Conservation (phyloP, 2,329 filamentous ascomycete genomes). For the Sporothrix sp. region DNA sequence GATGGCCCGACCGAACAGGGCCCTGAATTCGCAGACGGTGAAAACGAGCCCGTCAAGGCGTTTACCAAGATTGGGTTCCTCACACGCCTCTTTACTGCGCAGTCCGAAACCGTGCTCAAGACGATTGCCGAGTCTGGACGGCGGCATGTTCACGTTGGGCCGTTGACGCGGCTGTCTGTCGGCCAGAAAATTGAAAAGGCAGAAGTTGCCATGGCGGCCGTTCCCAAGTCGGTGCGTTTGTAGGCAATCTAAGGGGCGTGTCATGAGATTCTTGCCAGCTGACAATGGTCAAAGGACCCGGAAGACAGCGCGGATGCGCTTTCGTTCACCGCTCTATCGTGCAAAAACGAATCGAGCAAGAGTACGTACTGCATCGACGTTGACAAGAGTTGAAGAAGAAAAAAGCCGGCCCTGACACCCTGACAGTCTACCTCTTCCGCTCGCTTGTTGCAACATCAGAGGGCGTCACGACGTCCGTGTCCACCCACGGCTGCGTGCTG, state of each 20-base stretch:
- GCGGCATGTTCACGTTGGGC: constrained; percentile 58
- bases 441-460: constrained; percentile 43
- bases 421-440: constrained; percentile 48
- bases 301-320: constrained; percentile 28
- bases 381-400: no score
- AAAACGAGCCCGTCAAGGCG: constrained; percentile 30
- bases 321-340: constrained; percentile 26
- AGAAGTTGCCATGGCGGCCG: constrained; percentile 48
- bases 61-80: constrained; percentile 56
- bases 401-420: background rate
- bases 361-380: constrained; percentile 27
- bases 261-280: background rate
- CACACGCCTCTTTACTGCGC: constrained; percentile 45
- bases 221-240: constrained; percentile 23
- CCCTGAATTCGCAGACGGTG: constrained; percentile 15
- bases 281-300: background rate
- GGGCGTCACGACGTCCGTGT: constrained; percentile 43
- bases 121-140: constrained; percentile 61
- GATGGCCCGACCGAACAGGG: constrained; percentile 10
- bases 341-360: constrained; percentile 24
- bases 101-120: constrained; percentile 53
- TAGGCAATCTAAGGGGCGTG: background rate
- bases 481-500: constrained; percentile 32
- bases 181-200: constrained; percentile 37
- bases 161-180: constrained; percentile 37